phyloP scores from a whole-genome alignment of 1,139 yeast genomes.

The Candida tetrigidarum region DNA sequence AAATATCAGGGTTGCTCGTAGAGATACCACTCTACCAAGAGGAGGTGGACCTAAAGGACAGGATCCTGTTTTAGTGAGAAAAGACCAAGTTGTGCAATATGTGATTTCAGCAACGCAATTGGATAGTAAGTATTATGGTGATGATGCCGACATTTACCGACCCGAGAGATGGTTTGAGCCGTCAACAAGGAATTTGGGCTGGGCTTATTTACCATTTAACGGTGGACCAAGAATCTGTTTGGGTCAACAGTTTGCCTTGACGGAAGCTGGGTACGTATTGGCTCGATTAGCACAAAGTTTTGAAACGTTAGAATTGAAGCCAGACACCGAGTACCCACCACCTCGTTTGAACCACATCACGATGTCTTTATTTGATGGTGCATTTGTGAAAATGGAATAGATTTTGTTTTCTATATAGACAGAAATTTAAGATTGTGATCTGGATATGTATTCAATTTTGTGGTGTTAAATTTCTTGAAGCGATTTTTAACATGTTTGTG shows the following conservation, averaged over 20 bases:
- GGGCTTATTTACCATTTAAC: constrained; percentile 47
- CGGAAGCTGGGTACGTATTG: constrained; percentile 40
- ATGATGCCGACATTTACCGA: constrained; percentile 43
- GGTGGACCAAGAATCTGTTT: constrained; percentile 48
- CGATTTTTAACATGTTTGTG: not conserved
- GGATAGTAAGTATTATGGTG: constrained; percentile 42
- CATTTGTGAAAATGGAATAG: constrained; percentile 13
- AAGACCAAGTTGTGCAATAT: constrained; percentile 40
- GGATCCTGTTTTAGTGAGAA: constrained; percentile 43
- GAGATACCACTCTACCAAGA: constrained; percentile 50
- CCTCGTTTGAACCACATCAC: constrained; percentile 37
- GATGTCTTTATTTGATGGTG: constrained; percentile 37
- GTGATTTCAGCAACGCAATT: constrained; percentile 46
- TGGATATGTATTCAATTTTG: too few species aligned
- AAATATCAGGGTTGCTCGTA: constrained; percentile 46
- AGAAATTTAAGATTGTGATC: constrained; percentile 2
- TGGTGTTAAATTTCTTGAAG: too few species aligned
- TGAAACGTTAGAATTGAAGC: constrained; percentile 4
- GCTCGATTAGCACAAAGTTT: constrained; percentile 29
- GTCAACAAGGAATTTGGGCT: constrained; percentile 29
- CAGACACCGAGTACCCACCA: constrained; percentile 29
- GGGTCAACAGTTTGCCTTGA: constrained; percentile 50
- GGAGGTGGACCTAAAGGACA: constrained; percentile 55
- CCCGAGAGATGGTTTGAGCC: constrained; percentile 51
- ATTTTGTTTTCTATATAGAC: constrained; percentile 6